Evolutionary conservation across 768 basidiomycete genomes (phyloP).

Genomic region (Pulveroboletus sp.): DNA sequence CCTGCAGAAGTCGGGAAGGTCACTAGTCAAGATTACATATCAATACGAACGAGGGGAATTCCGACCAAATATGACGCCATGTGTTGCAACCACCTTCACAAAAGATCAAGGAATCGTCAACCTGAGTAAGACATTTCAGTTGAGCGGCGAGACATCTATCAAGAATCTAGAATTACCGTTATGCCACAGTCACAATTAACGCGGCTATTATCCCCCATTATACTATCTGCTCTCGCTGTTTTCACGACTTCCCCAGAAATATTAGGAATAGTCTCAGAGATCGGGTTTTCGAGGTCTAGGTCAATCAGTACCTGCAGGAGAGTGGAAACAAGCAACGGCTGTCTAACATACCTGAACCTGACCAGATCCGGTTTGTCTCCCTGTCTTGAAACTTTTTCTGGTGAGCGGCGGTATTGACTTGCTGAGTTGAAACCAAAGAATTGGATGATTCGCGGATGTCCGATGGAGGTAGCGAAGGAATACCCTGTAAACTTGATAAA

Average conservation of each 20-base stretch:
- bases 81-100: constrained; percentile 71
- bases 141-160: not conserved
- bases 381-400: constrained; percentile 24
- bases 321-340: constrained; percentile 15
- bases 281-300: constrained; percentile 33
- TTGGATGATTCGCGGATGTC: constrained; percentile 15
- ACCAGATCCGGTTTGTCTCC: constrained; percentile 4
- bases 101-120: constrained; percentile 50
- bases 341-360: constrained; percentile 48
- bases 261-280: constrained; percentile 9
- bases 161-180: constrained; percentile 31
- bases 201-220: constrained; percentile 32
- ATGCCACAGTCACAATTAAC: constrained; percentile 71
- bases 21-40: not conserved
- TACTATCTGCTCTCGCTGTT: constrained; percentile 9
- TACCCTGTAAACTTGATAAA: constrained; percentile 3
- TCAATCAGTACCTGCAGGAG: not conserved
- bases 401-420: constrained; percentile 39
- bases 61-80: constrained; percentile 78
- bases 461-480: constrained; percentile 26
- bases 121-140: constrained; percentile 31
- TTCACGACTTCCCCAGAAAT: not conserved
- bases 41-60: not conserved
- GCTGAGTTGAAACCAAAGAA: constrained; percentile 24
- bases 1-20: constrained; percentile 14